phyloP scores from a whole-genome alignment of 2,329 filamentous ascomycete species.

The Apiospora malaysiana region DNA sequence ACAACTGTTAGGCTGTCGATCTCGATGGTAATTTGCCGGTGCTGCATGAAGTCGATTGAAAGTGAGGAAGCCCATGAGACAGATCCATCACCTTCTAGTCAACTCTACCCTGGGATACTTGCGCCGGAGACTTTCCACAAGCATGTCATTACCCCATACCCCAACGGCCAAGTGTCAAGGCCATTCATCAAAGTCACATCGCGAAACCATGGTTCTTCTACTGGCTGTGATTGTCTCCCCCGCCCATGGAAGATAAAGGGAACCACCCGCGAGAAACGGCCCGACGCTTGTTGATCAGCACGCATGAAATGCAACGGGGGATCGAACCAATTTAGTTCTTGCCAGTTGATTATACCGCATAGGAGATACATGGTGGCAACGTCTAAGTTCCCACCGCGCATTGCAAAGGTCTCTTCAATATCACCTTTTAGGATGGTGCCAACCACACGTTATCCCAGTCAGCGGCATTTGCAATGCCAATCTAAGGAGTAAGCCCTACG shows the following conservation, averaged over 20 bases:
- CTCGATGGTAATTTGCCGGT: constrained; percentile 11
- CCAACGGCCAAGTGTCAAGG: background rate
- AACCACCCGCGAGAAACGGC: constrained; percentile 7
- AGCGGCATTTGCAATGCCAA: constrained; percentile 2
- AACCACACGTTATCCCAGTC: background rate
- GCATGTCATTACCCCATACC: constrained; percentile 6
- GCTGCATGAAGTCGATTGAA: background rate
- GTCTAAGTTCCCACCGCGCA: background rate
- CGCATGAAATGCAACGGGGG: background rate
- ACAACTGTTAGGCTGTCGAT: background rate
- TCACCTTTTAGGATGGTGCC: background rate
- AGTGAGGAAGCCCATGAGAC: background rate
- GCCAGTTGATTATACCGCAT: background rate
- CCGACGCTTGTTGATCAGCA: constrained; percentile 12
- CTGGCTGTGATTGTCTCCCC: background rate
- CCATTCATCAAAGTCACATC: background rate
- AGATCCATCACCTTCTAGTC: background rate
- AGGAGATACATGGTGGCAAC: background rate
- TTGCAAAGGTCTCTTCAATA: background rate
- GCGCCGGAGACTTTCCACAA: background rate
- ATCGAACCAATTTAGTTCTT: background rate
- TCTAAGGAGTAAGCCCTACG: background rate
- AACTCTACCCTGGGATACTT: background rate
- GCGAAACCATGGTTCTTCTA: background rate
- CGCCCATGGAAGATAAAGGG: background rate